Conservation (phyloP, 805 yeast species). For the Candida anglica region DNA sequence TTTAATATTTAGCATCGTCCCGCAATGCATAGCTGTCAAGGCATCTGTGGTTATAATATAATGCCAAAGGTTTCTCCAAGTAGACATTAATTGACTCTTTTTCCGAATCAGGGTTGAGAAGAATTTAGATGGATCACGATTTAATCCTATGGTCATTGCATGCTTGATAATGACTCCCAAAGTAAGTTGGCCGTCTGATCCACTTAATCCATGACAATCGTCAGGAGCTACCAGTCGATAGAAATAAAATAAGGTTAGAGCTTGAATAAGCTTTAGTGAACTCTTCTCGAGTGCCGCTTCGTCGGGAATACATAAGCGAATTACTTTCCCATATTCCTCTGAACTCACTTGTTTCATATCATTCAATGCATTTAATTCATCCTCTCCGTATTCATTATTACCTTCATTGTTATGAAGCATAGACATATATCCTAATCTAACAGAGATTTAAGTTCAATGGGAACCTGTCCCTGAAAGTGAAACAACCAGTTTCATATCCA, state of each 20-base stretch:
- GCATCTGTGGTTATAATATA: constrained; percentile 29
- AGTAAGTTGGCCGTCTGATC: constrained; percentile 34
- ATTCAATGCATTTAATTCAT: constrained; percentile 22
- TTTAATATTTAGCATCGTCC: constrained; percentile 24
- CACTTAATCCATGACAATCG: constrained; percentile 39
- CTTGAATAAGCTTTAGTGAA: constrained; percentile 32
- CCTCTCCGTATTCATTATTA: constrained; percentile 20
- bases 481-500: constrained; percentile 81
- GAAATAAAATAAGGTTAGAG: constrained; percentile 26
- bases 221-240: constrained; percentile 37
- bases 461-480: constrained; percentile 74
- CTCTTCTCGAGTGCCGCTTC: constrained; percentile 25
- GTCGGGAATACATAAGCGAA: constrained; percentile 32
- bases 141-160: constrained; percentile 37
- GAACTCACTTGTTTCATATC: constrained; percentile 28
- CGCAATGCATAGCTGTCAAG: constrained; percentile 25
- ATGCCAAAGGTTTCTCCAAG: constrained; percentile 38
- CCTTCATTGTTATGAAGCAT: constrained; percentile 31
- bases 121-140: constrained; percentile 35
- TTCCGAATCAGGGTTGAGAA: constrained; percentile 24
- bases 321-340: constrained; percentile 23
- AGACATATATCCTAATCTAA: constrained; percentile 37
- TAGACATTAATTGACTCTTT: constrained; percentile 17
- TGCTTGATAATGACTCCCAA: constrained; percentile 34
- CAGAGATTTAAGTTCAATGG: constrained; percentile 91